Base-by-base conservation (phyloP, 129 eudicot genomes). In the Tanacetum coccineum region DNA sequence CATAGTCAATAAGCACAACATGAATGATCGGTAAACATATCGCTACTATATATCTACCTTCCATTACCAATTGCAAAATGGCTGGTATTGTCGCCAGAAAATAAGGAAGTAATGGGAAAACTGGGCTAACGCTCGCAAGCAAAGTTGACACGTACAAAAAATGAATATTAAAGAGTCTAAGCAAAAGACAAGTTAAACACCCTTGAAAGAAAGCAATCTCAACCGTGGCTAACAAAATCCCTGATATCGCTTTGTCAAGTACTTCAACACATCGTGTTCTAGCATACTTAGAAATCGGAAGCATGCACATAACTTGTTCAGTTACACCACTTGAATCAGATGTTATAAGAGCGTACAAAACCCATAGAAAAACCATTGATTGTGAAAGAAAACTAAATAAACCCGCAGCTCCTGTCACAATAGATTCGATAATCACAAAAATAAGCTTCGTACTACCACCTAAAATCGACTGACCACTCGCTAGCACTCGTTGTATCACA, bases 301-400 rank as follows among this genome's bases (percentile, higher is more conserved):
- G 55, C 96, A 94, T 69, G 36, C 58, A 56, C 81, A 94, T 79
- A 32, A 81, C 99, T 63, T 94, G 97, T 64, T 94, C 93, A 1
- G 99, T 94, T n/a, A 87, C 99, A 9, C 99, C 99, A 13, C 99
- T 97, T 3, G 96, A 87, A 17, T 94, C 85, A 0, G 97, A 87
- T 15, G 99, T 94, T 70, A 94, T 94, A 13, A 94, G 72, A 48
- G 87, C 89, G 69, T 84, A 94, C 66, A 89, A 78, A 73, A 94
- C 95, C 99, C 96, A 87, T 42, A 87, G 77, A 79, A 94, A 94
- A 61, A 94, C 82, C 87, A 89, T 86, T 0, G 83, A 78, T 54
- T 94, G 96, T 6, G 97, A 94, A 1, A 94, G 69, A 44, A 94
- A 94, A 49, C 87, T 86, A 74, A 94, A 70, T 25, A 94, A 39